Evolutionary conservation across 345 rosid species (phyloP).

Genomic region (Salix suchowensis): DNA sequence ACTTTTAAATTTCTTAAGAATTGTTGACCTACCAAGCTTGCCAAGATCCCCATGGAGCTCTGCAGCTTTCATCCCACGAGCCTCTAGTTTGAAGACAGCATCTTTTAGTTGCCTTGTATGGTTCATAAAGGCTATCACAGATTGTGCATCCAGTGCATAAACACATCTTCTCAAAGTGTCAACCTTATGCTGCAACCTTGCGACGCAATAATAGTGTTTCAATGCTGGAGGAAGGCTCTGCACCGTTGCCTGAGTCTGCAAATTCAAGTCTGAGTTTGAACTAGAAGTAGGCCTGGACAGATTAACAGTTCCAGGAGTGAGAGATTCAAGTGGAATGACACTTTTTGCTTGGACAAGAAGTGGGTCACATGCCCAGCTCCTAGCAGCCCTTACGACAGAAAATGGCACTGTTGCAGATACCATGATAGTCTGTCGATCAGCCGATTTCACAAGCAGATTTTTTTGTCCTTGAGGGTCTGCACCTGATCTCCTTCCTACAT

Average conservation of each 20-base stretch:
- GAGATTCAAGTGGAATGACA: slow-evolving; percentile 52
- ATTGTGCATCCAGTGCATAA: slow-evolving; percentile 77
- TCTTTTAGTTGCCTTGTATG: slow-evolving; percentile 84
- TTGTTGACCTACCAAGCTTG: slow-evolving; percentile 82
- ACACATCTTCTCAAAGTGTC: slow-evolving; percentile 78
- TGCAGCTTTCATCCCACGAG: slow-evolving; percentile 70
- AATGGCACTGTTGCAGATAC: slow-evolving; percentile 95
- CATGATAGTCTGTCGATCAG: slow-evolving; percentile 64
- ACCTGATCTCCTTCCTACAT: slow-evolving; percentile 73
- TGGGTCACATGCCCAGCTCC: slow-evolving; percentile 78
- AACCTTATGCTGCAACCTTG: slow-evolving; percentile 84
- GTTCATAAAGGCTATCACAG: slow-evolving; percentile 92
- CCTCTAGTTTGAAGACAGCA: slow-evolving; percentile 84
- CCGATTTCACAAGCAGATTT: slow-evolving; percentile 27
- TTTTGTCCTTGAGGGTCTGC: slow-evolving; percentile 34
- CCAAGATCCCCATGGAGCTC: slow-evolving; percentile 96
- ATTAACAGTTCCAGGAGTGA: slow-evolving; percentile 41
- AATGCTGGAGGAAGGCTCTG: slow-evolving; percentile 83
- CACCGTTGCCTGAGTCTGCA: slow-evolving; percentile 47
- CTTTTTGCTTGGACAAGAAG: slow-evolving; percentile 78
- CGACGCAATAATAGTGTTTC: slow-evolving; percentile 67
- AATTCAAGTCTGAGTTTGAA: slow-evolving; percentile 33
- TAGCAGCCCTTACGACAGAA: slow-evolving; percentile 86
- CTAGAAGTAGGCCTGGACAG: slow-evolving; percentile 30
- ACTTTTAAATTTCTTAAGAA: slow-evolving; percentile 74